These are phyloP conservation scores for Nitzschia inconspicua DNA, from an alignment of 108 stramenopile species.

Conservation along the genomic window DNA sequence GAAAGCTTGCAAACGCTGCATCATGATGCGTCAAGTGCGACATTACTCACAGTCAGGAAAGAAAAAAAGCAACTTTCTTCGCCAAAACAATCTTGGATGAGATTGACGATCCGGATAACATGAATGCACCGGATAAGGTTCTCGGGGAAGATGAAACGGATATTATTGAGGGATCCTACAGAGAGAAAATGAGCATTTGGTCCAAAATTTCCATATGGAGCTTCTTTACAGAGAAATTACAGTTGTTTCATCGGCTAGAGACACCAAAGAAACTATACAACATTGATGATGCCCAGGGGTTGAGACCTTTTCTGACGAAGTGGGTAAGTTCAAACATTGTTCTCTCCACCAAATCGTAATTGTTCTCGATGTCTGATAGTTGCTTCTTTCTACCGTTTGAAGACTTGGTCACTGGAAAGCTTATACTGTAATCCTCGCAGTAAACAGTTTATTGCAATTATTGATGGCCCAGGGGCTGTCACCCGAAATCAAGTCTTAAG, in stretches of 20 bases:
- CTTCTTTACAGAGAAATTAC: too few species aligned
- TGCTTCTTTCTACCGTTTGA: slow-evolving; percentile 37
- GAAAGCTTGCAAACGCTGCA: slow-evolving; percentile 11
- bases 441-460: slow-evolving; percentile 30
- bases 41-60: slow-evolving; percentile 6
- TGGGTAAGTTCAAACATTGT: slow-evolving; percentile 29
- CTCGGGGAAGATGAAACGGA: background rate
- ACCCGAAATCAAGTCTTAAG: slow-evolving; percentile 24
- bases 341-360: too few species aligned
- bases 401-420: slow-evolving; percentile 45
- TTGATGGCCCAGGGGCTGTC: slow-evolving; percentile 36
- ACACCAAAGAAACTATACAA: slow-evolving; percentile 38
- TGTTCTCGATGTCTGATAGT: slow-evolving; percentile 32
- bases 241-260: too few species aligned
- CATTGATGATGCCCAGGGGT: slow-evolving; percentile 46
- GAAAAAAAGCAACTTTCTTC: slow-evolving; percentile 5
- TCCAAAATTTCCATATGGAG: slow-evolving; percentile 5
- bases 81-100: slow-evolving; percentile 4
- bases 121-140: background rate
- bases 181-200: background rate
- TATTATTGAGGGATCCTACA: background rate
- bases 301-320: slow-evolving; percentile 50
- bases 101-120: slow-evolving; percentile 17
- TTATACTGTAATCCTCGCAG: slow-evolving; percentile 34
- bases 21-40: slow-evolving; percentile 19